Percentiles rank a stretch among this genome's conserved stretches.
Conservation (phyloP, 2,329 filamentous ascomycete genomes). For the Aspergillus arachidicola region DNA sequence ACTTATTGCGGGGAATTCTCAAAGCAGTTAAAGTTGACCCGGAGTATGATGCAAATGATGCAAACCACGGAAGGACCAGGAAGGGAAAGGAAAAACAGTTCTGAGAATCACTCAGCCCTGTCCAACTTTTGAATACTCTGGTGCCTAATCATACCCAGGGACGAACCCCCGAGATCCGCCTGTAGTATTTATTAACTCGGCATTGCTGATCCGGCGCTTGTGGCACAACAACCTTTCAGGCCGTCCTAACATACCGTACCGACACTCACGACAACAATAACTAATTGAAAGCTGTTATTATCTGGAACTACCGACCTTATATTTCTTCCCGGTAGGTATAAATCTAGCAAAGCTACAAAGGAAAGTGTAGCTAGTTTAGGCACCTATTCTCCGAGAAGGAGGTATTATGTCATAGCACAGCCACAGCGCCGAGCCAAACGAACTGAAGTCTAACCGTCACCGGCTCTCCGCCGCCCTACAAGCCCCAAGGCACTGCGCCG, state of each 20-base stretch:
- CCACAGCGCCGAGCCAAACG: conserved; percentile 23
- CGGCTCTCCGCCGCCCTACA: conserved; percentile 15
- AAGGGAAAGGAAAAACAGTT: conserved; percentile 1
- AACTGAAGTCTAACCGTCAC: conserved; percentile 27
- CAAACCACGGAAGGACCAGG: not conserved
- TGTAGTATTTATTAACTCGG: not conserved
- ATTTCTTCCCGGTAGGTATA: not conserved
- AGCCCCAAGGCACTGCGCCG: not conserved
- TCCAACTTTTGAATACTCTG: conserved; percentile 12
- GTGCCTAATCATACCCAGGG: conserved; percentile 14
- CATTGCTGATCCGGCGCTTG: not conserved
- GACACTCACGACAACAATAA: not conserved
- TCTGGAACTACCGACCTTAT: not conserved
- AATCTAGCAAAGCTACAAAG: not conserved
- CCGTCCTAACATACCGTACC: not conserved
- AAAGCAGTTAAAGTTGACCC: not conserved
- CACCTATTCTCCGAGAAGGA: not conserved
- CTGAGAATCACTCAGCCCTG: not conserved
- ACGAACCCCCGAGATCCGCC: conserved; percentile 6
- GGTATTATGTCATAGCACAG: conserved; percentile 30
- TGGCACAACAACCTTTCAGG: not conserved
- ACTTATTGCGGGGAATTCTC: not conserved
- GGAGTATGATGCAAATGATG: not conserved
- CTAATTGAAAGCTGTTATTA: not conserved
- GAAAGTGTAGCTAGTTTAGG: not conserved